Evolutionary conservation across 805 yeast species (phyloP).

Genomic region (Pichia cabralensis): DNA sequence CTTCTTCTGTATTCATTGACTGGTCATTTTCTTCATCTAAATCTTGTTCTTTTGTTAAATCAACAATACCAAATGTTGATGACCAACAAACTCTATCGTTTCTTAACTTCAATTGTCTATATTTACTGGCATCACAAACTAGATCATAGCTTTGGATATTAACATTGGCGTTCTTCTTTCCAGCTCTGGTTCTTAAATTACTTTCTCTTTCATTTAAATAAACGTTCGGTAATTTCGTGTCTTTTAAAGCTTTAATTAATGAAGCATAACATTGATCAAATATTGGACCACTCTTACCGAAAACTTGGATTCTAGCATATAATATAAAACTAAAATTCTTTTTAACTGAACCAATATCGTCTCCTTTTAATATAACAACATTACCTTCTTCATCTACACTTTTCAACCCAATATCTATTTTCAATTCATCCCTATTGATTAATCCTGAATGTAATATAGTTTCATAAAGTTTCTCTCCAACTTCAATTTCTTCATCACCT

Average conservation of each 20-base stretch:
- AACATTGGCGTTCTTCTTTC: conserved; percentile 27
- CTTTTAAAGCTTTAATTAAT: conserved; percentile 49
- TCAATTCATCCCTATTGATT: conserved; percentile 39
- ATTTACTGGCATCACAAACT: conserved; percentile 42
- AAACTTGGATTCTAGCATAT: conserved; percentile 65
- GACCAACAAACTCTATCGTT: conserved; percentile 31
- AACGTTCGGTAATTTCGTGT: conserved; percentile 55
- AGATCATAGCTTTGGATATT: conserved; percentile 38
- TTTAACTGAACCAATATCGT: conserved; percentile 28
- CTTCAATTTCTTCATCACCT: conserved; percentile 72
- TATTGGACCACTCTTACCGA: conserved; percentile 74
- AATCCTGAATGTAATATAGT: conserved; percentile 47
- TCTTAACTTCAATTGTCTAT: conserved; percentile 31
- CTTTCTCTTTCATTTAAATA: conserved; percentile 52
- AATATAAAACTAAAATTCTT: conserved; percentile 48
- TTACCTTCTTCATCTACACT: conserved; percentile 42
- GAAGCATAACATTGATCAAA: conserved; percentile 71
- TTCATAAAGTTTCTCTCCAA: conserved; percentile 58
- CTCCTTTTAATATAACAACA: conserved; percentile 37
- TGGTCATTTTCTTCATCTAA: conserved; percentile 22
- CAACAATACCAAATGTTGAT: conserved; percentile 54
- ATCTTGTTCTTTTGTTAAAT: conserved; percentile 28
- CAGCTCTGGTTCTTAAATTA: conserved; percentile 8
- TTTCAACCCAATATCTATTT: conserved; percentile 43
- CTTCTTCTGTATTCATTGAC: conserved; percentile 20